Conservation (phyloP, 2,329 filamentous ascomycete genomes). For the Sordariomycetes sp. region DNA sequence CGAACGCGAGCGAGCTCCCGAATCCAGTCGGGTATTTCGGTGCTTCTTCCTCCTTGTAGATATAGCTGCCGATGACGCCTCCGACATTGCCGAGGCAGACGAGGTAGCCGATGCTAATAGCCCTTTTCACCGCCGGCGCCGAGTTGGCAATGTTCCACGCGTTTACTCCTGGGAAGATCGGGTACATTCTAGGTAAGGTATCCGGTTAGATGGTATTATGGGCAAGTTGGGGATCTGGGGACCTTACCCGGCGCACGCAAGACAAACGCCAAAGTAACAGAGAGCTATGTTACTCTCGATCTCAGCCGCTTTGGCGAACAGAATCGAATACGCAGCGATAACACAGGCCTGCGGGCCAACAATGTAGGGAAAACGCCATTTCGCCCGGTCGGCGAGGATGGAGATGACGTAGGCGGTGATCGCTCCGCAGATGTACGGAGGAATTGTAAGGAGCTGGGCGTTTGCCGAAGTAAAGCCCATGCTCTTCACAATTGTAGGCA, state of each 20-base stretch:
- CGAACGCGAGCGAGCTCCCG: conserved; percentile 21
- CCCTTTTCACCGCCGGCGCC: conserved; percentile 24
- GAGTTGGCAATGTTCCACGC: conserved; percentile 30
- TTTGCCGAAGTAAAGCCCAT: conserved; percentile 14
- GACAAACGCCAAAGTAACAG: conserved; percentile 33
- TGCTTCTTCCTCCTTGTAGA: conserved; percentile 22
- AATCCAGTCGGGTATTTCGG: conserved; percentile 37
- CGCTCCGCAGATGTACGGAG: conserved; percentile 11
- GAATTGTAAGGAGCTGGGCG: conserved; percentile 16
- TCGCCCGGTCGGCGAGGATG: background rate
- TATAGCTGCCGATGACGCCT: conserved; percentile 25
- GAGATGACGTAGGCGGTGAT: conserved; percentile 6
- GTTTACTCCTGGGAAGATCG: conserved; percentile 27
- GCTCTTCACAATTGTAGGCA: conserved; percentile 13
- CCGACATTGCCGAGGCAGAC: conserved; percentile 28
- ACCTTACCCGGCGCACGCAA: conserved; percentile 18
- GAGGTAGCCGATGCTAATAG: conserved; percentile 27
- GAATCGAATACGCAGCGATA: conserved; percentile 15
- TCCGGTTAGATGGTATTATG: background rate
- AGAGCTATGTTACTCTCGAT: conserved; percentile 23
- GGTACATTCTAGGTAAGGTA: conserved; percentile 23
- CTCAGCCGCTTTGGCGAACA: conserved; percentile 17
- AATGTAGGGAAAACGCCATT: conserved; percentile 7
- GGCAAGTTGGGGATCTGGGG: background rate
- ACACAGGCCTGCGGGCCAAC: conserved; percentile 34